phyloP scores from a whole-genome alignment of 305 asterid species.

The Nicotiana rustica region DNA sequence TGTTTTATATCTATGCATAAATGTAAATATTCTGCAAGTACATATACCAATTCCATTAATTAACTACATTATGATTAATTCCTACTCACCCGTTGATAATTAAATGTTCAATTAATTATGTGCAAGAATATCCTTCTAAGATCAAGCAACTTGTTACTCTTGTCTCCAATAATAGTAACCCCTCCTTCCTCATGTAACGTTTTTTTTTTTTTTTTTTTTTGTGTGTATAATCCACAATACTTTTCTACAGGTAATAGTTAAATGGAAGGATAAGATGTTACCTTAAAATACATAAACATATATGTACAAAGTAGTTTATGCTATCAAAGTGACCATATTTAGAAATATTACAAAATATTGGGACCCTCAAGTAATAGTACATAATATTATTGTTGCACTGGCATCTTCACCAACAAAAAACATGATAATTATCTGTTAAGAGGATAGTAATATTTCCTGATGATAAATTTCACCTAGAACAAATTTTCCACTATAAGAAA shows the following conservation, averaged over 20 bases:
- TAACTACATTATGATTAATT: neutral
- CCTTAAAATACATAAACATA: neutral
- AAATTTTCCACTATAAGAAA: neutral
- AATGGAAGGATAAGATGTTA: neutral
- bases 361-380: neutral
- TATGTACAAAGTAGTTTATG: neutral
- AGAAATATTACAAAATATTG: neutral
- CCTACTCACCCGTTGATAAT: neutral
- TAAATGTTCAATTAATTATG: neutral
- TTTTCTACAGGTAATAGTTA: neutral
- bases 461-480: neutral
- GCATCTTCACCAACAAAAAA: neutral
- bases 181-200: neutral
- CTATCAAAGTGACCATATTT: neutral
- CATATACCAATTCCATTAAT: neutral
- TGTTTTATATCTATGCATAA: neutral
- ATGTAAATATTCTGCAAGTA: neutral
- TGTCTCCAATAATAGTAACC: neutral
- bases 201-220: no score
- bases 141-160: neutral
- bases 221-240: neutral
- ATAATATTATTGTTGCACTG: neutral
- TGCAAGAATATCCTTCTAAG: neutral
- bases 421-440: neutral
- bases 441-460: neutral